Evolutionary conservation across 2,329 filamentous ascomycete species (phyloP).

Genomic region (Diaporthe sp.): DNA sequence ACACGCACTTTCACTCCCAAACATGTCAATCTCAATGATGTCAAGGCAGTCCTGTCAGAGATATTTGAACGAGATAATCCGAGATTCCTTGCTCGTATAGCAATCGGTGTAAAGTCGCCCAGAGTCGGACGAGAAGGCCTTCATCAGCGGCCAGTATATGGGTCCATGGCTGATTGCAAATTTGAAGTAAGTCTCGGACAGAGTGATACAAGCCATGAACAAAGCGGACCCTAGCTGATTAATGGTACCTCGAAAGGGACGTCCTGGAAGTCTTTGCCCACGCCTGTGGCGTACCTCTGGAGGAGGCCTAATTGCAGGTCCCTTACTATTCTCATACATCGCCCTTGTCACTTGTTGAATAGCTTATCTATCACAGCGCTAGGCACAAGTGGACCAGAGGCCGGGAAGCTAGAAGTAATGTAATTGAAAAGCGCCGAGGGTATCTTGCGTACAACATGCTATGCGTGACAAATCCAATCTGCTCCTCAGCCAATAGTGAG

Average conservation of each 20-base stretch:
- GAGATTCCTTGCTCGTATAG: not conserved
- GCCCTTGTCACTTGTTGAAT: not conserved
- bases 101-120: not conserved
- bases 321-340: not conserved
- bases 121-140: not conserved
- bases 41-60: not conserved
- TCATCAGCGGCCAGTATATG: not conserved
- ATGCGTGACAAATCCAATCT: slow-evolving; percentile 21
- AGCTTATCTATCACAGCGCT: not conserved
- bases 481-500: not conserved
- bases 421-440: slow-evolving; percentile 15
- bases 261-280: not conserved
- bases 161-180: not conserved
- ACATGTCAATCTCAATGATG: not conserved
- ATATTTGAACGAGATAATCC: not conserved
- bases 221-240: not conserved
- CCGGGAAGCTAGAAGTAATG: not conserved
- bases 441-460: slow-evolving; percentile 29
- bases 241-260: not conserved
- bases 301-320: not conserved
- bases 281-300: not conserved
- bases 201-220: not conserved
- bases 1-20: not conserved
- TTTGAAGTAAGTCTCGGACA: not conserved
- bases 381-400: not conserved